These are phyloP conservation scores for Hypoxylon rickii DNA, from an alignment of 495 filamentous ascomycete species.

Conservation along the genomic window DNA sequence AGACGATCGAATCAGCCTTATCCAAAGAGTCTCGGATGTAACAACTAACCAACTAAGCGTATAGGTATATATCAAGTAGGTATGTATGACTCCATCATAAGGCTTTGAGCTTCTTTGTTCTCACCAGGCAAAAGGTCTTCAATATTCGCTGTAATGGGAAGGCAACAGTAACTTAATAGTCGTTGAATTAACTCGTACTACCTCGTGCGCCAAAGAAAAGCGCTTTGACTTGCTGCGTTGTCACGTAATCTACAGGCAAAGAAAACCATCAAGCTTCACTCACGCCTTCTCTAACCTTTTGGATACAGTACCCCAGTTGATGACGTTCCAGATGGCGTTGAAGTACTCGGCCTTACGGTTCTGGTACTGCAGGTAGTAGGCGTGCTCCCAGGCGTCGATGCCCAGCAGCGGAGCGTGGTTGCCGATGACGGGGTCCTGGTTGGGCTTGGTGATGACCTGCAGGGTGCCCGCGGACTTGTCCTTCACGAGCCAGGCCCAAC, in stretches of 20 bases:
- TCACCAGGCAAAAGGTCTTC: too few species aligned
- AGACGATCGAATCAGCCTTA: too few species aligned
- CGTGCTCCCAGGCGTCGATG: slow-evolving; percentile 93
- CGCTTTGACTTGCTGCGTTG: background rate
- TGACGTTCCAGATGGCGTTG: slow-evolving; percentile 77
- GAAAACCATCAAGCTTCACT: background rate
- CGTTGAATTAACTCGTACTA: slow-evolving; percentile 5
- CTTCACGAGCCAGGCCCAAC: slow-evolving; percentile 96
- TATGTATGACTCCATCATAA: too few species aligned
- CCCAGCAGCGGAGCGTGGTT: slow-evolving; percentile 77
- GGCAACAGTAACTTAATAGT: background rate
- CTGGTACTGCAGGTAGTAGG: slow-evolving; percentile 73
- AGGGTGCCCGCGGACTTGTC: slow-evolving; percentile 81
- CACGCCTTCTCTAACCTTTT: slow-evolving; percentile 67
- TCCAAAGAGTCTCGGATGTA: too few species aligned
- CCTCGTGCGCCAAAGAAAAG: background rate
- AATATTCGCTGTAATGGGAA: too few species aligned
- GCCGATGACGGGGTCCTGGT: slow-evolving; percentile 87
- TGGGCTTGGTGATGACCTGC: slow-evolving; percentile 73
- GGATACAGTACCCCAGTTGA: slow-evolving; percentile 94
- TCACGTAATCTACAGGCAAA: slow-evolving; percentile 8
- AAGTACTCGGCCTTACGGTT: slow-evolving; percentile 86
- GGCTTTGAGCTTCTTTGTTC: too few species aligned
- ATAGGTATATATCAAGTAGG: too few species aligned
- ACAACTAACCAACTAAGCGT: too few species aligned